Base-by-base conservation (phyloP, 768 basidiomycete genomes). In the Russula earlei region DNA sequence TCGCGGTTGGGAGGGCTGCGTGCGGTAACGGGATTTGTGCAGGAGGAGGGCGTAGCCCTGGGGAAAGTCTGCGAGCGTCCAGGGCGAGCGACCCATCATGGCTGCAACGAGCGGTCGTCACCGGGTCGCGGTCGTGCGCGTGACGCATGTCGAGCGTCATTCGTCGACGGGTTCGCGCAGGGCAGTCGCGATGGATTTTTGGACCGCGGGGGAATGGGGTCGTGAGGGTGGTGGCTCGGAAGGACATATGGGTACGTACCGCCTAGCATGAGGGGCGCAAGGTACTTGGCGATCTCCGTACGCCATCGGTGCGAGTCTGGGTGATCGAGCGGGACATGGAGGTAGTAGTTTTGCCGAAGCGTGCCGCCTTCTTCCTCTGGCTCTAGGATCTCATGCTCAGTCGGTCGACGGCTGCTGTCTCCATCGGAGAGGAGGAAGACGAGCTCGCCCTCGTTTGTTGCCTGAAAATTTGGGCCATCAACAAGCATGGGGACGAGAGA, bases 11-110 rank as follows among this genome's bases (percentile, higher is more conserved):
- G 45, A 25, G 17, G 27, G 9, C 1, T 19, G 11, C 15, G 19
- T 8, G 5, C 24, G 51, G 1, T 34, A 24, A 4, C 51, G 56
- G 0, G 52, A n/a, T 8, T 11, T 36, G 52, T 58, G 56, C 14
- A 58, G 27, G 24, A 53, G 40, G 2, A 58, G 56, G 38, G n/a
- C 27, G 41, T 58, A 58, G 33, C 33, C 56, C 17, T 41, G 15
- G 27, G 56, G 56, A n/a, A 58, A 58, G 17, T 41, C 46, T 2
- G 51, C 45, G 25, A 58, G 56, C 4, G 56, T 58, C 56, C 56
- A 58, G 19, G 56, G 33, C 11, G 48, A 15, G 4, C 25, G 40
- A 8, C 52, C 56, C 56, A 58, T 58, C 40, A 25, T 42, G 19
- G 25, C 56, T 56, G 34, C 34, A n/a, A 24, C n/a, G 8, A 14